Evolutionary conservation across 164 flowering plant genomes (phyloP).

Genomic region (Magnolia sinica): DNA sequence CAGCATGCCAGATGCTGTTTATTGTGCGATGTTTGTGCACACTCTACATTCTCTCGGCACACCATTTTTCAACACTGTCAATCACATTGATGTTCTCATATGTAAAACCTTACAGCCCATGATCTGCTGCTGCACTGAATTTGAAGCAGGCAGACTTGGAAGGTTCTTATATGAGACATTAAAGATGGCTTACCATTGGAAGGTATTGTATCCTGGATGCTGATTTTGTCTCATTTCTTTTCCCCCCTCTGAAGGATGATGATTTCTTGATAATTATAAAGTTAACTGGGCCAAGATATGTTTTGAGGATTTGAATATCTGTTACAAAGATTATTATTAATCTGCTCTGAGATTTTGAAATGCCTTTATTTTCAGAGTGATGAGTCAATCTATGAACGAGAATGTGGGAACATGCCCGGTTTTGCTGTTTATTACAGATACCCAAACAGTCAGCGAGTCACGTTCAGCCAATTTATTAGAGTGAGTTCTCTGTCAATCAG

Average conservation of each 20-base stretch:
- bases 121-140: slow-evolving; percentile 99
- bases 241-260: neutral
- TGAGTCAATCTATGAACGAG: slow-evolving; percentile 94
- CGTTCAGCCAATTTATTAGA: slow-evolving; percentile 87
- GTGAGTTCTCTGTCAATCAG: slow-evolving; percentile 31
- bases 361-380: slow-evolving; percentile 62
- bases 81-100: slow-evolving; percentile 94
- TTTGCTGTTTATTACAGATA: slow-evolving; percentile 97
- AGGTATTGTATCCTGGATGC: slow-evolving; percentile 41
- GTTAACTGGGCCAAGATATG: neutral
- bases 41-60: slow-evolving; percentile 97
- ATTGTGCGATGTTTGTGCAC: slow-evolving; percentile 94
- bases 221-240: too few relatives aligned
- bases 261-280: too few relatives aligned
- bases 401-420: slow-evolving; percentile 99
- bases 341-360: neutral
- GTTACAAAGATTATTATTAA: neutral
- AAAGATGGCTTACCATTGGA: slow-evolving; percentile 96
- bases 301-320: neutral
- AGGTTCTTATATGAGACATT: slow-evolving; percentile 87
- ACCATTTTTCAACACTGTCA: slow-evolving; percentile 96
- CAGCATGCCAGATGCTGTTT: slow-evolving; percentile 98
- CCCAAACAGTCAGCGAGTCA: slow-evolving; percentile 95
- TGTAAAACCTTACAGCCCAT: slow-evolving; percentile 99
- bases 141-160: slow-evolving; percentile 96